Evolutionary conservation across 2,329 filamentous ascomycete genomes (phyloP).

Genomic region (Colletotrichum sp.): DNA sequence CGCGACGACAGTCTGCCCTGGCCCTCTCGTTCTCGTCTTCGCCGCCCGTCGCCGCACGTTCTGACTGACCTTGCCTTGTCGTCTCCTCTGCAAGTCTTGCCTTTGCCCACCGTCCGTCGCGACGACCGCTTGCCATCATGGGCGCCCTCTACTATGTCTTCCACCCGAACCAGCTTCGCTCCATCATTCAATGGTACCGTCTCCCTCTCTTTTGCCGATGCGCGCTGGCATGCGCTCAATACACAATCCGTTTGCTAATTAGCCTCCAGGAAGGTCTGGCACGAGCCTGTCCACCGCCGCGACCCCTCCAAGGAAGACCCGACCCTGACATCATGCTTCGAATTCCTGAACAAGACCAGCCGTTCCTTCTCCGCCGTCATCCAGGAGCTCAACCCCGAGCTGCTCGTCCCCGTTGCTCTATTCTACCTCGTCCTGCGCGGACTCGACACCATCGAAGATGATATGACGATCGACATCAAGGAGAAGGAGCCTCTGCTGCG

Average conservation of each 20-base stretch:
- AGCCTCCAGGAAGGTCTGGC: constrained; percentile 84
- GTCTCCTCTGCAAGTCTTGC: not conserved
- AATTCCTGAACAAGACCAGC: constrained; percentile 85
- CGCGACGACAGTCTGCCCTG: not conserved
- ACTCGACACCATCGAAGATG: constrained; percentile 98
- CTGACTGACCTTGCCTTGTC: not conserved
- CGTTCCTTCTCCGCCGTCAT: constrained; percentile 94
- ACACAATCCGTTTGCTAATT: not conserved
- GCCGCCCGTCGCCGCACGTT: not conserved
- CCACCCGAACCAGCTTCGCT: constrained; percentile 78
- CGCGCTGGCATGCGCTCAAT: not conserved
- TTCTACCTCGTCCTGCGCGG: constrained; percentile 95
- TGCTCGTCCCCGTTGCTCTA: constrained; percentile 84
- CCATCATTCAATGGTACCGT: constrained; percentile 85
- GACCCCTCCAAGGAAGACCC: constrained; percentile 75
- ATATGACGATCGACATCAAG: constrained; percentile 85
- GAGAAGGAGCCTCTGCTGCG: constrained; percentile 87
- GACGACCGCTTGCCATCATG: constrained; percentile 48
- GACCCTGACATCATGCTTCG: constrained; percentile 82
- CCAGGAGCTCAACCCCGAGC: constrained; percentile 91
- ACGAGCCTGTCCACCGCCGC: constrained; percentile 88
- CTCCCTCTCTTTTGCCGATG: not conserved
- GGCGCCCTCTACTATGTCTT: constrained; percentile 72
- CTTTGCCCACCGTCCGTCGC: not conserved
- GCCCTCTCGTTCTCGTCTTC: not conserved